Percentiles rank a stretch among this genome's conserved stretches.
These are phyloP conservation scores for Sporothrix brunneoviolacea DNA, from an alignment of 2,329 filamentous ascomycete species.

Conservation along the genomic window DNA sequence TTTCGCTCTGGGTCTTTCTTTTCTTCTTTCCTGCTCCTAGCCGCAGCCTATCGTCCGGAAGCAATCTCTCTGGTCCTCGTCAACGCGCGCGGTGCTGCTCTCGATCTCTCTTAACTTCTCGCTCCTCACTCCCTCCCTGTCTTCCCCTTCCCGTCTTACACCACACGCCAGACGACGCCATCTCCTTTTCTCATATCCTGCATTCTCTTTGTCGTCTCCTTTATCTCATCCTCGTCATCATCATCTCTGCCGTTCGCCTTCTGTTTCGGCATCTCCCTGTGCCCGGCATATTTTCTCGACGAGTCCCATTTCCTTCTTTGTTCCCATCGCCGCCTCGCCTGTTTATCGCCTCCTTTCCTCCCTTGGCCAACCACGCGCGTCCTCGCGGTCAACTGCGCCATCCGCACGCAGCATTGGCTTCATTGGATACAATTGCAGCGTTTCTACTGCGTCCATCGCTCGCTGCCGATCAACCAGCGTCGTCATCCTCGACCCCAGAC, in stretches of 20 bases:
- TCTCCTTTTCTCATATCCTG: not conserved
- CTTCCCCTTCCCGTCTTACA: constrained; percentile 1
- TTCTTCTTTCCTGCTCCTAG: not conserved
- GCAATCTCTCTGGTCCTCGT: constrained; percentile 9
- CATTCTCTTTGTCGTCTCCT: not conserved
- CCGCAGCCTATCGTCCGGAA: constrained; percentile 6
- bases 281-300: not conserved
- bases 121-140: constrained; percentile 1
- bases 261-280: not conserved
- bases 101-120: constrained; percentile 11
- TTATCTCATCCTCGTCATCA: not conserved
- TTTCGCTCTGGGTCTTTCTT: not conserved
- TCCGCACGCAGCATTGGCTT: not conserved
- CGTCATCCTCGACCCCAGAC: not conserved
- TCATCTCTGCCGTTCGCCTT: not conserved
- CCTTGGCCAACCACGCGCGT: constrained; percentile 4
- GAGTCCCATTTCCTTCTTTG: not conserved
- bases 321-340: not conserved
- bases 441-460: not conserved
- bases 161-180: not conserved
- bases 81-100: constrained; percentile 4
- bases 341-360: constrained; percentile 5
- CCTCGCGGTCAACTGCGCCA: not conserved
- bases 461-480: not conserved
- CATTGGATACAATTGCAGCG: not conserved